Base-by-base conservation (phyloP, 495 filamentous ascomycete species). In the Poronia punctata region DNA sequence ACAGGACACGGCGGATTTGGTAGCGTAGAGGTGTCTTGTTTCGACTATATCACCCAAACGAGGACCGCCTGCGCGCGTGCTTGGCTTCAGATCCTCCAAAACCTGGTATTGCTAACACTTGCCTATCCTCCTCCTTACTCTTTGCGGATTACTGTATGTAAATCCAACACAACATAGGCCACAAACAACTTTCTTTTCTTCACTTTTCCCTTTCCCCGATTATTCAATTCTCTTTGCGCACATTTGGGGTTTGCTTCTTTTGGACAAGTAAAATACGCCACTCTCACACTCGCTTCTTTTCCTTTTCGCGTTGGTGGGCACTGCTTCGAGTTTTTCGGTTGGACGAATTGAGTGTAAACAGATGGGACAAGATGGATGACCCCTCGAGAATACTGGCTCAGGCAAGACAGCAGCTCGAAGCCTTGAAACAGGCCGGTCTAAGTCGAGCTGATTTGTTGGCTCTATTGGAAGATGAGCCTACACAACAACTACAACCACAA, bases 341-440 rank as follows among this genome's bases (percentile, higher is more conserved):
- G n/a, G n/a, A n/a, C n/a, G n/a, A 14, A 45, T 29, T 42, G 31
- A 46, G 46, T 49, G 24, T 26, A 23, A 45, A 36, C 37, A 33
- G 40, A 43, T 35, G 31, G 40, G 36, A 28, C 28, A 14, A 35
- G 48, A 59, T 59, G 55, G 55, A 56, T 38, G 46, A 59, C 46
- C 52, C 55, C 19, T 59, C 55, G 44, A 55, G 52, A 46, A 53
- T 55, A 34, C 24, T 57, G 31, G 52, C 46, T 22, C 52, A 50
- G 43, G 55, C 55, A 33, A 46, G 55, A 30, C 39, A 52, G 42
- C 55, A 56, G 39, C 52, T 59, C 35, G 52, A 59, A 31, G 55
- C 55, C 45, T 35, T 59, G 16, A 55, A 56, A 30, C 52, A 59
- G 35, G 51, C 52, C 15, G 55, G 55, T 38, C 49, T 59, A 7